A percentile compares a stretch with the other conserved stretches of the same genome.
Conservation (phyloP, 73 alveolate species). For the Uronychia setigera region DNA sequence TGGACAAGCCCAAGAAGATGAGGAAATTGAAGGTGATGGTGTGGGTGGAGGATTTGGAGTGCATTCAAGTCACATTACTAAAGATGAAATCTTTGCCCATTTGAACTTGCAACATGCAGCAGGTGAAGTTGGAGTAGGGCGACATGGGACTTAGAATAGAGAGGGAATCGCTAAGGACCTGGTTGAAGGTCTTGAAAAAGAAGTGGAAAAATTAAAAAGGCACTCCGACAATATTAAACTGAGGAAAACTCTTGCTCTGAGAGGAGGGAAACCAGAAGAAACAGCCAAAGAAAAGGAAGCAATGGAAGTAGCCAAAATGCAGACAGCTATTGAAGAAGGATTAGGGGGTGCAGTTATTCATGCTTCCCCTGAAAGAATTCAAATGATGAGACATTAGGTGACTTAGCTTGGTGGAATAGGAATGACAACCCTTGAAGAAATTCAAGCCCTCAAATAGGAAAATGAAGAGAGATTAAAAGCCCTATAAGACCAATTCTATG, state of each 20-base stretch:
- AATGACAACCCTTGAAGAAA: constrained; percentile 46
- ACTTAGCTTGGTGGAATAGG: constrained; percentile 41
- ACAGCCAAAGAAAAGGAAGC: constrained; percentile 41
- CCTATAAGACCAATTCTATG: constrained; percentile 26
- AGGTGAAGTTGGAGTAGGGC: constrained; percentile 26
- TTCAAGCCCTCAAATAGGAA: constrained; percentile 41
- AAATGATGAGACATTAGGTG: constrained; percentile 51
- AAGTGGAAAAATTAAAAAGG: constrained; percentile 52
- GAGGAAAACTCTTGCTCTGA: constrained; percentile 19
- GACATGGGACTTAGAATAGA: constrained; percentile 46
- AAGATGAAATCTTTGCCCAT: constrained; percentile 47
- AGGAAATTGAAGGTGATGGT: constrained; percentile 14
- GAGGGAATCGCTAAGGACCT: constrained; percentile 50
- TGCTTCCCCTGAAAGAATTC: constrained; percentile 45
- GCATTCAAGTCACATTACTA: constrained; percentile 14
- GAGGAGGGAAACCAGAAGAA: constrained; percentile 43
- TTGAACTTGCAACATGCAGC: constrained; percentile 27
- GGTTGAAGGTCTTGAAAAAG: constrained; percentile 56
- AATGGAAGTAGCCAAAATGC: constrained; percentile 9
- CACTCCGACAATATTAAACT: constrained; percentile 47
- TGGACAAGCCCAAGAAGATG: constrained; percentile 7
- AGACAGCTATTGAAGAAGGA: constrained; percentile 9
- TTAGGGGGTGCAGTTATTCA: constrained; percentile 43
- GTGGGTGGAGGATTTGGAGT: not conserved
- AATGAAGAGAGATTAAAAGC: constrained; percentile 30